Conservation (phyloP, 306 rosid species). For the peach (Prunus persica) region DNA sequence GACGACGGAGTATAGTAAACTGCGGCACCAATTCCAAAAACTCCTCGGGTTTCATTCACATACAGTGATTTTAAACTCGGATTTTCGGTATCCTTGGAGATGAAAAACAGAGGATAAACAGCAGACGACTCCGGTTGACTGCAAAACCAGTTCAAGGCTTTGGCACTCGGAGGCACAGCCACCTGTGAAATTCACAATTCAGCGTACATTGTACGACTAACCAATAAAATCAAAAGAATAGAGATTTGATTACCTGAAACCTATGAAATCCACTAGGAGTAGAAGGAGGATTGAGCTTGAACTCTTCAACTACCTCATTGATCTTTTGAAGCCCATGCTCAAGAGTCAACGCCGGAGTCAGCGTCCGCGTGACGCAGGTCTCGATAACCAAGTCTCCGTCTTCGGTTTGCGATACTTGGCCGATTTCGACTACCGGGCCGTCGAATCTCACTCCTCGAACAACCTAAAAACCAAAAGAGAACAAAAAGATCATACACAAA, state of each 20-base stretch:
- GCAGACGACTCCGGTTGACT: conserved; percentile 62
- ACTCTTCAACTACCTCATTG: conserved; percentile 52
- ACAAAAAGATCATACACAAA: not conserved
- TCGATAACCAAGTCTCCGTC: conserved; percentile 52
- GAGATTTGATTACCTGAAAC: conserved; percentile 54
- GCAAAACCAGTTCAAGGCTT: conserved; percentile 77
- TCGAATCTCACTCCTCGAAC: conserved; percentile 31
- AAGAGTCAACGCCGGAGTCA: conserved; percentile 75
- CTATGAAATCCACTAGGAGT: conserved; percentile 56
- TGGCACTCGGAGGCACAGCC: conserved; percentile 78
- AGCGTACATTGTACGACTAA: not conserved
- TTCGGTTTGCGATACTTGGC: not conserved
- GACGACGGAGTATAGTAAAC: conserved; percentile 47
- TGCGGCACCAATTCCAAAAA: conserved; percentile 78
- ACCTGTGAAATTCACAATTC: conserved; percentile 49
- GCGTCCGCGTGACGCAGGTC: conserved; percentile 56
- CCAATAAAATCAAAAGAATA: not conserved
- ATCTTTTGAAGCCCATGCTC: conserved; percentile 63
- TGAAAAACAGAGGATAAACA: conserved; percentile 68
- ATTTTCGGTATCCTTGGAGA: conserved; percentile 55
- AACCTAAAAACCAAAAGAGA: not conserved
- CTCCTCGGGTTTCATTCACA: conserved; percentile 65
- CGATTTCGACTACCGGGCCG: conserved; percentile 30
- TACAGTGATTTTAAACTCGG: conserved; percentile 50
- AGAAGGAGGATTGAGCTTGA: conserved; percentile 54